Conservation (phyloP, 108 stramenopile genomes). For the Discostella stelligeroides region DNA sequence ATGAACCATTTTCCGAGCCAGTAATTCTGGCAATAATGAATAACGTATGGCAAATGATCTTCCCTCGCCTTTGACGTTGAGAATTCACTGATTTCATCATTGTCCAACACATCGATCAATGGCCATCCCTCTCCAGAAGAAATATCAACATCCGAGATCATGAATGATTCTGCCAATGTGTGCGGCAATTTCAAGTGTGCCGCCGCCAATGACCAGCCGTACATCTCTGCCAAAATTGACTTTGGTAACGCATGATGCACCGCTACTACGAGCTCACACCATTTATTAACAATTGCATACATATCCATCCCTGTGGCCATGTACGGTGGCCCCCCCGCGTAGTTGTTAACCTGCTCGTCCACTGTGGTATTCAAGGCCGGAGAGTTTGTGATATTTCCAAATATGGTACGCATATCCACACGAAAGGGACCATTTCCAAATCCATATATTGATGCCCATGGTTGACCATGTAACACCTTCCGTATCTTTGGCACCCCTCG, state of each 20-base stretch:
- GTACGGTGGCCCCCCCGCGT: constrained; percentile 81
- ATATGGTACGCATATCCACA: constrained; percentile 55
- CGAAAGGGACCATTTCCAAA: constrained; percentile 80
- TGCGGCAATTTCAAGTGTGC: constrained; percentile 75
- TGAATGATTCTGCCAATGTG: constrained; percentile 64
- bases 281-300: constrained; percentile 62
- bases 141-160: constrained; percentile 65
- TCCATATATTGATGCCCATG: constrained; percentile 91
- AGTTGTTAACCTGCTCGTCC: constrained; percentile 49
- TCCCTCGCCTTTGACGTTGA: constrained; percentile 30
- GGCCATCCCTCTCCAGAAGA: constrained; percentile 66
- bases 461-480: constrained; percentile 82
- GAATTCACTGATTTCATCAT: constrained; percentile 56
- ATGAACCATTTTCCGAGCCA: constrained; percentile 66
- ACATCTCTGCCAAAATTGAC: constrained; percentile 90
- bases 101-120: constrained; percentile 50
- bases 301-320: constrained; percentile 74
- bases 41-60: constrained; percentile 46
- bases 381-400: constrained; percentile 48
- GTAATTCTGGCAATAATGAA: constrained; percentile 67
- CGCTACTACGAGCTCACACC: constrained; percentile 68
- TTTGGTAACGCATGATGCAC: constrained; percentile 66
- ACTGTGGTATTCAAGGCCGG: constrained; percentile 43
- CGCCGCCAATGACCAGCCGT: constrained; percentile 87
- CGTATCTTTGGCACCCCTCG: constrained; percentile 34